These are phyloP conservation scores for Aspergillus heteromorphus DNA, from an alignment of 495 filamentous ascomycete species.

Conservation along the genomic window DNA sequence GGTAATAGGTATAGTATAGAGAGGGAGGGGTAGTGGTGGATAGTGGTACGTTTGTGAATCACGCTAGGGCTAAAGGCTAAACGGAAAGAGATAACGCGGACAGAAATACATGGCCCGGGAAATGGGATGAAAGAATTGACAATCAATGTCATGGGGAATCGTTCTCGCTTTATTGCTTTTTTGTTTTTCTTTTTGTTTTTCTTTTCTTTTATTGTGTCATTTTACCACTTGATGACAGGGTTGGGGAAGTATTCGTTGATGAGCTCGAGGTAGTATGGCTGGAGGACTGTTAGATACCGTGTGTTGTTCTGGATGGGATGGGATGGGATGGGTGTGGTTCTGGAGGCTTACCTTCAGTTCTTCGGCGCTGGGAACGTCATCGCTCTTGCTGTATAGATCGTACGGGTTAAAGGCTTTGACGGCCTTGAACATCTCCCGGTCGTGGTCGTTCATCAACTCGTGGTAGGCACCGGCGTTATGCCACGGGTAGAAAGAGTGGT, in stretches of 20 bases:
- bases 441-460: conserved; percentile 76
- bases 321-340: background rate
- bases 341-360: conserved; percentile 61
- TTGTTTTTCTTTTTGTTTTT: background rate
- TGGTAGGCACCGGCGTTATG: conserved; percentile 71
- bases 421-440: conserved; percentile 70
- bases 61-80: no score
- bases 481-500: conserved; percentile 90
- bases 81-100: no score
- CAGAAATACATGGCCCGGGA: no score
- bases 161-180: no score
- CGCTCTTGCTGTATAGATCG: conserved; percentile 88
- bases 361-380: conserved; percentile 67
- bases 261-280: conserved; percentile 78
- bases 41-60: no score
- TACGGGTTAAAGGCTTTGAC: conserved; percentile 88
- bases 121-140: no score
- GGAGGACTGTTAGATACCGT: background rate
- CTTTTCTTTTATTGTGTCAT: background rate
- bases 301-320: background rate
- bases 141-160: background rate
- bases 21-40: no score
- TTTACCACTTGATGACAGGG: conserved; percentile 71
- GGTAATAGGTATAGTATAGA: no score
- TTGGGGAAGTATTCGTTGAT: conserved; percentile 82